Evolutionary conservation across 306 rosid species (phyloP).

Genomic region (Rubus parviflorus): DNA sequence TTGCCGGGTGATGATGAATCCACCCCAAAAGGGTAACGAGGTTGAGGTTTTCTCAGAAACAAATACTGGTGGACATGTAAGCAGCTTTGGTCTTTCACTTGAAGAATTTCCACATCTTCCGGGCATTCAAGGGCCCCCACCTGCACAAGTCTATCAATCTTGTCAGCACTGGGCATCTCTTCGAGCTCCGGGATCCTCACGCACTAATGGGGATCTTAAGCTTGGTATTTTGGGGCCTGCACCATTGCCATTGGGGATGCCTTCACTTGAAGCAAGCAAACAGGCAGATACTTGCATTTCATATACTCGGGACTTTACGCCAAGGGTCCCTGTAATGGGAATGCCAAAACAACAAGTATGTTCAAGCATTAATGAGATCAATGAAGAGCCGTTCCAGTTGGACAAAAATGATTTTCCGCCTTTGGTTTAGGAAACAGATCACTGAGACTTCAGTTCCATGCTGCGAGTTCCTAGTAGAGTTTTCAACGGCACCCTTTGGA

Average conservation of each 20-base stretch:
- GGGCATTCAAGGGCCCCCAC: conserved; percentile 13
- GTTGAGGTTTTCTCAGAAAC: conserved; percentile 22
- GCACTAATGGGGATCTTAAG: conserved; percentile 1
- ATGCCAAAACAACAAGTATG: conserved; percentile 21
- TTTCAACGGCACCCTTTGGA: not conserved
- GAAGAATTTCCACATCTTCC: conserved; percentile 48
- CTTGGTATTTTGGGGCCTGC: conserved; percentile 27
- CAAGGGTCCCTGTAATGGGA: conserved; percentile 17
- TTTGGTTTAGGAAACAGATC: not conserved
- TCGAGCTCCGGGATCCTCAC: conserved; percentile 14
- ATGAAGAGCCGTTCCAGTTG: conserved; percentile 22
- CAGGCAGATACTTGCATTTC: conserved; percentile 30
- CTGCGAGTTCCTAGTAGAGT: not conserved
- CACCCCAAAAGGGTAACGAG: conserved; percentile 25
- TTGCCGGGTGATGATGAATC: conserved; percentile 7
- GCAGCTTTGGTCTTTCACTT: conserved; percentile 27
- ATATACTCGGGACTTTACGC: conserved; percentile 7
- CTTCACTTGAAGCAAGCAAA: conserved; percentile 24
- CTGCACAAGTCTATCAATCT: conserved; percentile 19
- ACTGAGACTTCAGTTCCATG: not conserved
- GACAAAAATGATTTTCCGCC: conserved; percentile 29
- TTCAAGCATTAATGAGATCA: not conserved
- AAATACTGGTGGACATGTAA: conserved; percentile 3
- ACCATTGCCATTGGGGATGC: conserved; percentile 1
- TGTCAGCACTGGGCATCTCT: not conserved